Evolutionary conservation across 2,329 filamentous ascomycete species (phyloP).

Genomic region (Talaromyces funiculosus): DNA sequence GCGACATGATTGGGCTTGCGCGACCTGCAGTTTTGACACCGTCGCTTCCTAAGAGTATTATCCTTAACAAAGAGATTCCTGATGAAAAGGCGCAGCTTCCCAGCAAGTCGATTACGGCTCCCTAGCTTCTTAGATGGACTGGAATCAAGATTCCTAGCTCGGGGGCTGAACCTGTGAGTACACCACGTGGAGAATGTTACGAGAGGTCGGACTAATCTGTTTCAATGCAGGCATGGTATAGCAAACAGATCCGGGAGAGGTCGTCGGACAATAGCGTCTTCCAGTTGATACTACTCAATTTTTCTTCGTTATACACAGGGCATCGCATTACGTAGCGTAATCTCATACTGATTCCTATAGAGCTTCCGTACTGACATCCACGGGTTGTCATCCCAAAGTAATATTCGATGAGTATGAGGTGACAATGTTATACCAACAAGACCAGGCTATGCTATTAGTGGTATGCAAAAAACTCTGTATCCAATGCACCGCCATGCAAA

Average conservation of each 20-base stretch:
- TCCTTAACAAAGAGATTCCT: neutral
- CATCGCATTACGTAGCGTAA: too few relatives aligned
- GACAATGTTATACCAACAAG: too few relatives aligned
- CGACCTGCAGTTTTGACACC: constrained; percentile 44
- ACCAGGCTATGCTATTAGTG: neutral
- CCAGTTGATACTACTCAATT: neutral
- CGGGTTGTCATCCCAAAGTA: neutral
- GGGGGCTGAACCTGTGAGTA: constrained; percentile 13
- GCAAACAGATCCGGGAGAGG: constrained; percentile 3
- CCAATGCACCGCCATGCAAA: neutral
- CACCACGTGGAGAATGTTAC: neutral
- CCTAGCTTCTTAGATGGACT: neutral
- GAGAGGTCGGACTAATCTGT: neutral
- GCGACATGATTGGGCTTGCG: constrained; percentile 47
- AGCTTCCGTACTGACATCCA: too few relatives aligned
- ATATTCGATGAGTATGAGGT: too few relatives aligned
- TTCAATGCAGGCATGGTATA: constrained; percentile 8
- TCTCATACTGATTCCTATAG: too few relatives aligned
- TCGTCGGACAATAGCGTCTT: neutral
- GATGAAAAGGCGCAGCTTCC: constrained; percentile 9
- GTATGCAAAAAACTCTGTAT: neutral
- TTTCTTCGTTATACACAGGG: neutral
- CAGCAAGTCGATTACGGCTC: neutral
- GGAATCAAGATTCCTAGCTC: constrained; percentile 3
- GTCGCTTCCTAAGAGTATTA: neutral